Base-by-base conservation (phyloP, 1,139 yeast genomes). In the Yamadazyma atlantica region DNA sequence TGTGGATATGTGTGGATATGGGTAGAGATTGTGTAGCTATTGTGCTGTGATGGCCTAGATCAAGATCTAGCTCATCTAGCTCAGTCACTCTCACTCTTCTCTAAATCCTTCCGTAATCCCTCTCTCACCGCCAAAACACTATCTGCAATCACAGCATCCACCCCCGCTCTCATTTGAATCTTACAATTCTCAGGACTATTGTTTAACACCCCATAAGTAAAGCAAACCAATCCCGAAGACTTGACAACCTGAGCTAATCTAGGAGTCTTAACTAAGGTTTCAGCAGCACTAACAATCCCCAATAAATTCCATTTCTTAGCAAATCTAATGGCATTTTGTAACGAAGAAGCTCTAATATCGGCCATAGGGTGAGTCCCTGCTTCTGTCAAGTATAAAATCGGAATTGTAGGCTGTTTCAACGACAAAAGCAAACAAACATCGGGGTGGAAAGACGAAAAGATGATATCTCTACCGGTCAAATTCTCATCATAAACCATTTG, bases 71-170 rank as follows among this genome's bases (percentile, higher is more conserved):
- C n/a, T n/a, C n/a, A n/a, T n/a, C n/a, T n/a, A n/a, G n/a, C n/a
- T n/a, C 21, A 24, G 27, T 37, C 36, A 25, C 42, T 40, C 23
- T 41, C 45, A 29, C 42, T 43, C 27, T 41, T 41, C 19, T 45
- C 49, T 1, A 39, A 44, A 27, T 46, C 75, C 39, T 64, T 65
- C 38, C 81, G 72, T 48, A 90, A 71, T 4, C 90, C 96, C 51
- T 85, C 85, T 55, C 97, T 75, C 11, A 90, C 95, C 0, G 97
- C 97, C 56, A 90, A 70, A 3, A 92, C 97, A 44, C 89, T 84
- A 60, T 92, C 97, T 4, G 88, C 97, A 64, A 92, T 92, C 15
- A 92, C 97, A 0, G 98, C 98, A 67, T 92, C 97, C 7, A 92
- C 96, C 11, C 97, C 97, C 9, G 95, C 92, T 48, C 79, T 80